These are phyloP conservation scores for Carex cristatella DNA, from an alignment of 176 grass and related monocot genomes.

Conservation along the genomic window DNA sequence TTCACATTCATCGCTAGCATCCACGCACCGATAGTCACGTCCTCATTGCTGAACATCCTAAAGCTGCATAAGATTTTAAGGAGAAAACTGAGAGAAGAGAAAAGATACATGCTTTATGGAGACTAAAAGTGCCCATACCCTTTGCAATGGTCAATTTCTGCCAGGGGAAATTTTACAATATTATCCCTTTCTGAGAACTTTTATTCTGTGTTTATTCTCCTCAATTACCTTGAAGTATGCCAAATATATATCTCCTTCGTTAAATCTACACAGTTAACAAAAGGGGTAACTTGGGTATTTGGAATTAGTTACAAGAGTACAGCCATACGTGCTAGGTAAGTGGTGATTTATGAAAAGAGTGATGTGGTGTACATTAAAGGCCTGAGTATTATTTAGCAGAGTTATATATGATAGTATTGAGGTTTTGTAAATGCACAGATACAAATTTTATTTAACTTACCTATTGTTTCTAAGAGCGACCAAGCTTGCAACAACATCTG, in stretches of 20 bases:
- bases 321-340: not conserved
- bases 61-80: conserved; percentile 50
- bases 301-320: not conserved
- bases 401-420: not conserved
- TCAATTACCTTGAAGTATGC: not conserved
- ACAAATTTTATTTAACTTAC: conserved; percentile 25
- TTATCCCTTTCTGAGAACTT: not conserved
- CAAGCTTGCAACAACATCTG: conserved; percentile 93
- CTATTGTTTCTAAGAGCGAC: conserved; percentile 89
- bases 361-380: not conserved
- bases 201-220: not conserved
- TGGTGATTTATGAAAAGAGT: not conserved
- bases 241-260: not conserved
- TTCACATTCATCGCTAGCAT: conserved; percentile 99
- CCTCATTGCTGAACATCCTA: conserved; percentile 99
- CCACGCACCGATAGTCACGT: conserved; percentile 94
- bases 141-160: not conserved
- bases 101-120: not conserved
- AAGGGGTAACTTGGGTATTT: not conserved
- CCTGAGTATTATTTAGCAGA: not conserved
- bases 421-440: not conserved
- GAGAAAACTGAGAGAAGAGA: not conserved
- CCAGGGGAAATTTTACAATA: not conserved
- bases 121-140: not conserved
- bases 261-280: not conserved